Conservation (phyloP, 768 basidiomycete species). For the Lactarius tabidus region DNA sequence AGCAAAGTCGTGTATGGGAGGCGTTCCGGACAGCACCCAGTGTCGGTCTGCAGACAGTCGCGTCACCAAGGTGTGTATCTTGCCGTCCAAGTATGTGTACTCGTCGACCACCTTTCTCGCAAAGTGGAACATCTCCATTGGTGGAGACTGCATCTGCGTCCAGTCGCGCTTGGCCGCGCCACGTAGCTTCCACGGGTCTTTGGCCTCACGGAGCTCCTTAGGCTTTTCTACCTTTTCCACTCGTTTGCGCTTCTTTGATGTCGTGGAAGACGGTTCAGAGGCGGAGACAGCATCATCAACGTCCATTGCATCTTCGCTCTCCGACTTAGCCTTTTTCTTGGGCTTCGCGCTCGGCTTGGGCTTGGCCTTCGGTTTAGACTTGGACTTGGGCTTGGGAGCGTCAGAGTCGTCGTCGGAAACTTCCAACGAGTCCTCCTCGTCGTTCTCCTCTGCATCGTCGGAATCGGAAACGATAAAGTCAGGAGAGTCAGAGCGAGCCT, state of each 20-base stretch:
- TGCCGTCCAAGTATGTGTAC: slow-evolving; percentile 87
- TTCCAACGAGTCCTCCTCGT: slow-evolving; percentile 28
- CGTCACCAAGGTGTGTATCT: slow-evolving; percentile 73
- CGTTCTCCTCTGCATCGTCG: slow-evolving; percentile 32
- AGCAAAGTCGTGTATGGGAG: slow-evolving; percentile 87
- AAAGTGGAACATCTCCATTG: slow-evolving; percentile 91
- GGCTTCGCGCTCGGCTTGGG: slow-evolving; percentile 27
- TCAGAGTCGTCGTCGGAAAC: slow-evolving; percentile 38
- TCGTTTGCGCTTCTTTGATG: slow-evolving; percentile 43
- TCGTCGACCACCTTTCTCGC: slow-evolving; percentile 88
- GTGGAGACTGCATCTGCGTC: slow-evolving; percentile 75
- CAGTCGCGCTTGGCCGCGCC: slow-evolving; percentile 64
- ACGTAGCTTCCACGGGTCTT: slow-evolving; percentile 76
- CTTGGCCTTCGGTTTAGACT: slow-evolving; percentile 31
- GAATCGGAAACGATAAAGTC: slow-evolving; percentile 32
- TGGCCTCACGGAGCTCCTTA: slow-evolving; percentile 44
- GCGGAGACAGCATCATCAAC: slow-evolving; percentile 46
- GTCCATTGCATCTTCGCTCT: slow-evolving; percentile 50
- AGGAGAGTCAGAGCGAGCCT: slow-evolving; percentile 25
- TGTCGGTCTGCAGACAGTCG: slow-evolving; percentile 70
- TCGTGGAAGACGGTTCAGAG: slow-evolving; percentile 36
- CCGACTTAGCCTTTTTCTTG: slow-evolving; percentile 29
- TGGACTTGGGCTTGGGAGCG: slow-evolving; percentile 31
- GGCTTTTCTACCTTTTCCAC: slow-evolving; percentile 29
- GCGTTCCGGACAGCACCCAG: slow-evolving; percentile 97